Evolutionary conservation across 371 early-diverging fungal genomes (phyloP).

Genomic region (Actinomucor elegans): DNA sequence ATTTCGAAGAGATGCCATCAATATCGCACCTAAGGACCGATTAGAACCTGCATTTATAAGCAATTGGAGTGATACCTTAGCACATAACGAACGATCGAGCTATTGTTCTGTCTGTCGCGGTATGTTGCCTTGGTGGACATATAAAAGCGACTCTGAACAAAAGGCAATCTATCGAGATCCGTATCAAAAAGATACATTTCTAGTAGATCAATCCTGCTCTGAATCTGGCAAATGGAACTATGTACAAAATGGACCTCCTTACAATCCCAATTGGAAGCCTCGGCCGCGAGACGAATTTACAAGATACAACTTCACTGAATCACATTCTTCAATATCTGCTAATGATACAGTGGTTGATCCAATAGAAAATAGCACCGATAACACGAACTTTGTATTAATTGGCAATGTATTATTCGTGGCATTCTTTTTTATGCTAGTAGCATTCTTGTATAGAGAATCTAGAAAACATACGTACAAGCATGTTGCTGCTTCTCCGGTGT

Average conservation of each 20-base stretch:
- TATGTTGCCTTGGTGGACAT: conserved; percentile 33
- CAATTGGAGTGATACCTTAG: conserved; percentile 28
- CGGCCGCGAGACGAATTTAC: conserved; percentile 18
- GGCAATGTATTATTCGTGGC: not conserved
- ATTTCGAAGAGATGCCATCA: conserved; percentile 27
- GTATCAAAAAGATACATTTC: conserved; percentile 10
- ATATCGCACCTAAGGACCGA: conserved; percentile 22
- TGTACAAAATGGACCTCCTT: conserved; percentile 28
- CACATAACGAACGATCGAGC: conserved; percentile 21
- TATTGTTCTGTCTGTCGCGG: conserved; percentile 44
- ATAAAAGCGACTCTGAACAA: not conserved
- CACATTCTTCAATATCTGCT: not conserved
- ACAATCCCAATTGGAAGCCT: conserved; percentile 13
- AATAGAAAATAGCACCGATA: no score
- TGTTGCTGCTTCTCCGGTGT: not conserved
- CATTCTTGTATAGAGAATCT: not conserved
- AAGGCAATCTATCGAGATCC: not conserved
- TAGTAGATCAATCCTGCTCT: conserved; percentile 26
- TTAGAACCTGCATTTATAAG: conserved; percentile 29
- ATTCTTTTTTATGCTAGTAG: not conserved
- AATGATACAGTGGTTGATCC: not conserved
- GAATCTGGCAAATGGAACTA: conserved; percentile 40
- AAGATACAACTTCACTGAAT: not conserved
- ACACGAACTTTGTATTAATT: no score
- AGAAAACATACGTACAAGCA: not conserved